Conservation (phyloP, 805 yeast species). For the Hanseniaspora osmophila region DNA sequence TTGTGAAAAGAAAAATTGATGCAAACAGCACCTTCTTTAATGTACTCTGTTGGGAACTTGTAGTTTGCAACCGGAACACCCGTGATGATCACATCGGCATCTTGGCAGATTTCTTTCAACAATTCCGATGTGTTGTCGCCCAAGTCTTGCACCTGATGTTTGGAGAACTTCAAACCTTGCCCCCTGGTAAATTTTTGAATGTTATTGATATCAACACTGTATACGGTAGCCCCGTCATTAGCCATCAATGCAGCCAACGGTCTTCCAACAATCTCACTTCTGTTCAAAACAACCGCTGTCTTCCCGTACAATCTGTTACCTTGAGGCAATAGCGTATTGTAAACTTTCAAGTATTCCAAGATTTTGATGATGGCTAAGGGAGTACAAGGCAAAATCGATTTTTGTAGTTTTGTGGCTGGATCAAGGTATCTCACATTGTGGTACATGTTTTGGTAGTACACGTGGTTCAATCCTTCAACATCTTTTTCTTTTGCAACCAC, state of each 20-base stretch:
- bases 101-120: slow-evolving; percentile 50
- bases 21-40: slow-evolving; percentile 79
- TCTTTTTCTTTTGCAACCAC: slow-evolving; percentile 84
- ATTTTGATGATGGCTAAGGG: slow-evolving; percentile 91
- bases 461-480: slow-evolving; percentile 87
- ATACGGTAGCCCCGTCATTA: slow-evolving; percentile 93
- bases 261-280: slow-evolving; percentile 94
- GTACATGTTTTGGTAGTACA: slow-evolving; percentile 86
- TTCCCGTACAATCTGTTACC: slow-evolving; percentile 92
- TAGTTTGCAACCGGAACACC: slow-evolving; percentile 82
- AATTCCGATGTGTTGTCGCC: slow-evolving; percentile 25
- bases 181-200: slow-evolving; percentile 91
- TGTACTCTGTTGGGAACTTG: slow-evolving; percentile 71
- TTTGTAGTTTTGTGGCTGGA: slow-evolving; percentile 43
- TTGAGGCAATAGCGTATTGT: slow-evolving; percentile 66
- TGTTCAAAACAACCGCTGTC: slow-evolving; percentile 76
- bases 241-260: slow-evolving; percentile 93
- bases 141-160: slow-evolving; percentile 67
- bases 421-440: slow-evolving; percentile 84
- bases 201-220: slow-evolving; percentile 77
- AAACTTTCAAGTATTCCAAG: slow-evolving; percentile 76
- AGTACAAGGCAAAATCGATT: slow-evolving; percentile 90
- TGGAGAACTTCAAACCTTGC: slow-evolving; percentile 64
- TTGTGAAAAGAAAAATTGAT: slow-evolving; percentile 81
- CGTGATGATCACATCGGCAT: slow-evolving; percentile 84